Conservation (phyloP, 768 basidiomycete genomes). For the Strobilomyces confusus region DNA sequence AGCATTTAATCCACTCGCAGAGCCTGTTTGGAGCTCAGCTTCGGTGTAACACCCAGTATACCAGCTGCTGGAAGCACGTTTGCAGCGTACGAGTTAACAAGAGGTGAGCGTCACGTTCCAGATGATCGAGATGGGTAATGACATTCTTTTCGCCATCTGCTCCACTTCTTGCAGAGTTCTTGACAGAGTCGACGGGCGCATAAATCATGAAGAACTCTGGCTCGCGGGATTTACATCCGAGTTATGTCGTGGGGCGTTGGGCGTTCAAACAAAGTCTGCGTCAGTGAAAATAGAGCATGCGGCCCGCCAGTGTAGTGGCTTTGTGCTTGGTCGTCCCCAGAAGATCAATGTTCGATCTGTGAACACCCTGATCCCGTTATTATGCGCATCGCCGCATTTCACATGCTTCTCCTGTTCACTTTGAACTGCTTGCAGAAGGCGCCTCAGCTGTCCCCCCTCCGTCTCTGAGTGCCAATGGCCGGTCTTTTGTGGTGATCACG, state of each 20-base stretch:
- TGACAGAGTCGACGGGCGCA: constrained; percentile 24
- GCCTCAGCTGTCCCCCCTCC: too few species aligned
- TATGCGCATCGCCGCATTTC: too few species aligned
- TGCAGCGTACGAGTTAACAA: constrained; percentile 79
- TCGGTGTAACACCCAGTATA: constrained; percentile 46
- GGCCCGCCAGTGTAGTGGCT: not conserved
- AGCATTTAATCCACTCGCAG: not conserved
- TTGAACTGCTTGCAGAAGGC: too few species aligned
- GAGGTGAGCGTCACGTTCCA: constrained; percentile 43
- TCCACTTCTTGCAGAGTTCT: constrained; percentile 13
- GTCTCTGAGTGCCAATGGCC: too few species aligned
- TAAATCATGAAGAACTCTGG: not conserved
- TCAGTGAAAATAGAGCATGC: not conserved
- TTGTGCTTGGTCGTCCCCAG: not conserved
- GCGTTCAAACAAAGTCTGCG: too few species aligned
- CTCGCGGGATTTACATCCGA: not conserved
- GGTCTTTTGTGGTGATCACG: too few species aligned
- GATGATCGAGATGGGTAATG: not conserved
- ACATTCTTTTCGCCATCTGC: not conserved
- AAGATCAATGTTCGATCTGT: too few species aligned
- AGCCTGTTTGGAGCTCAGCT: not conserved
- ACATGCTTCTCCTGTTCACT: too few species aligned
- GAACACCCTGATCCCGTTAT: too few species aligned
- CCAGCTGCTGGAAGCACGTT: constrained; percentile 92
- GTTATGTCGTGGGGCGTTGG: not conserved